phyloP scores from a whole-genome alignment of 257 asterid genomes.

The Euphrasia confusa region DNA sequence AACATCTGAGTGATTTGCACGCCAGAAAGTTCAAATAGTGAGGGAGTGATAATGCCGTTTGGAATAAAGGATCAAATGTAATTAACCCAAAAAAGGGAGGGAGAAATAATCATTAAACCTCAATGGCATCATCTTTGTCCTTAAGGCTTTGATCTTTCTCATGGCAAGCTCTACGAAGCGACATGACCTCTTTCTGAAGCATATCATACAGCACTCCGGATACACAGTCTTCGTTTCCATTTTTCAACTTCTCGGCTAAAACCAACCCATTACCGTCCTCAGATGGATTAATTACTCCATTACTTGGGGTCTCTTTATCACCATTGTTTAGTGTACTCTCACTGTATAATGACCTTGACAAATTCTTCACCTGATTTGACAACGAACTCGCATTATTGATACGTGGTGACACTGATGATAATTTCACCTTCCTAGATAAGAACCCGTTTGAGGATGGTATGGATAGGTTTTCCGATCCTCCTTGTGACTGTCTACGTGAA shows the following conservation, averaged over 20 bases:
- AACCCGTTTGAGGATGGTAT: slow-evolving; percentile 43
- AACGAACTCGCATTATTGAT: slow-evolving; percentile 34
- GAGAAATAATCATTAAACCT: slow-evolving; percentile 42
- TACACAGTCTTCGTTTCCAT: slow-evolving; percentile 55
- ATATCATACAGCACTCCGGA: slow-evolving; percentile 78
- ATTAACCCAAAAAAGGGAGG: background rate
- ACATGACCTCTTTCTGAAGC: slow-evolving; percentile 86
- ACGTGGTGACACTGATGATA: slow-evolving; percentile 36
- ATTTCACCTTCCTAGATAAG: slow-evolving; percentile 38
- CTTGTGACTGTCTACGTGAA: slow-evolving; percentile 57
- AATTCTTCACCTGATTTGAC: slow-evolving; percentile 40
- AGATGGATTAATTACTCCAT: slow-evolving; percentile 34
- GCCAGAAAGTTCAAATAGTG: slow-evolving; percentile 23
- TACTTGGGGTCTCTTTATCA: slow-evolving; percentile 29
- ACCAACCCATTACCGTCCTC: slow-evolving; percentile 40
- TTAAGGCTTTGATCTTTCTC: slow-evolving; percentile 78
- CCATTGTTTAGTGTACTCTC: slow-evolving; percentile 30
- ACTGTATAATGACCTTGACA: slow-evolving; percentile 37
- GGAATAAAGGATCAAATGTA: background rate
- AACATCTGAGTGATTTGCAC: slow-evolving; percentile 53
- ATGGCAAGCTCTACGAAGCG: slow-evolving; percentile 64
- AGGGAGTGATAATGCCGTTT: background rate
- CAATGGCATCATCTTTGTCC: slow-evolving; percentile 80
- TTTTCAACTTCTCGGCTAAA: slow-evolving; percentile 36
- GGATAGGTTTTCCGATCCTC: slow-evolving; percentile 53